phyloP scores from a whole-genome alignment of 164 flowering plant genomes.

The Magnolia kwangsiensis region DNA sequence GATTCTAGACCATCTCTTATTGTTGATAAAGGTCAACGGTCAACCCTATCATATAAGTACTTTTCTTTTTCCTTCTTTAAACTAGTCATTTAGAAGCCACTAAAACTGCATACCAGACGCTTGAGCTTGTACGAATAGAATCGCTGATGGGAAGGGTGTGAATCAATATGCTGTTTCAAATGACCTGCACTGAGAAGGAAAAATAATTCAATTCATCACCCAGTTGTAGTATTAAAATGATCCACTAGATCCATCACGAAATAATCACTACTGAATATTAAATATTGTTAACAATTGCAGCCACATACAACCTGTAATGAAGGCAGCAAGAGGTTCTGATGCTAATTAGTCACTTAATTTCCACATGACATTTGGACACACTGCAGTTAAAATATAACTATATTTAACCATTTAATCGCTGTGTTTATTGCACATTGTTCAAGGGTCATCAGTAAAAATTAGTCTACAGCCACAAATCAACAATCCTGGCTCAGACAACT shows the following conservation, averaged over 20 bases:
- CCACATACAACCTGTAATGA: background rate
- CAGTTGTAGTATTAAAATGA: background rate
- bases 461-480: background rate
- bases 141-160: constrained; percentile 56
- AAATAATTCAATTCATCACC: constrained; percentile 4
- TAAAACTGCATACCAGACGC: constrained; percentile 55
- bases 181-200: constrained; percentile 74
- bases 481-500: background rate
- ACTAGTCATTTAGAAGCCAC: background rate
- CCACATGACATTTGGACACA: background rate
- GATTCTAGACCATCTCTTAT: too few species aligned
- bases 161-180: constrained; percentile 57
- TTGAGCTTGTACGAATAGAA: constrained; percentile 76
- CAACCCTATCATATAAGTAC: too few species aligned
- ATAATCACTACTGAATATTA: background rate
- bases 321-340: background rate
- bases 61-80: too few species aligned
- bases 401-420: background rate
- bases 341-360: background rate
- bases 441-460: background rate
- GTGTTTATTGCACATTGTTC: background rate
- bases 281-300: background rate
- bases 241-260: background rate
- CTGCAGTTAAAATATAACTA: background rate
- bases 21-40: too few species aligned